Evolutionary conservation across 768 basidiomycete genomes (phyloP).

Genomic region (Guyanaporus albipodus): DNA sequence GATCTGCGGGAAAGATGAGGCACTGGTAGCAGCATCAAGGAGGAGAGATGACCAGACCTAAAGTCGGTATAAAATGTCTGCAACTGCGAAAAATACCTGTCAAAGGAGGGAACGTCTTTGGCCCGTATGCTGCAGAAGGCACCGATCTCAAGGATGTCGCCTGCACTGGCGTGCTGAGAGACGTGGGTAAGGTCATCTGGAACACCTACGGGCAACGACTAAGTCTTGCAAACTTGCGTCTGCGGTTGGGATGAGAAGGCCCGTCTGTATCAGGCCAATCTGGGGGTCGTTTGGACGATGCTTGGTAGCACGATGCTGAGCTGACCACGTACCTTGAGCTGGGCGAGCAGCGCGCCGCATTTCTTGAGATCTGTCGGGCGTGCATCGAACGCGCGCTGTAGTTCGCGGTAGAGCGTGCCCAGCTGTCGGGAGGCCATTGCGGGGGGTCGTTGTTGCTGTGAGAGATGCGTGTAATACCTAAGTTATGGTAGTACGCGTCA

Average conservation of each 20-base stretch:
- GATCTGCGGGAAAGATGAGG: slow-evolving; percentile 40
- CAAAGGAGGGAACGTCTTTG: slow-evolving; percentile 87
- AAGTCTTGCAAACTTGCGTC: slow-evolving; percentile 65
- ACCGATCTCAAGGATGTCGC: slow-evolving; percentile 94
- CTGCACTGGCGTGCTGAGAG: slow-evolving; percentile 36
- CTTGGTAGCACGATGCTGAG: neutral
- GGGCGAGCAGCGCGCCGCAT: slow-evolving; percentile 56
- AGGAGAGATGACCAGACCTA: slow-evolving; percentile 41
- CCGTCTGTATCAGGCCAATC: slow-evolving; percentile 75
- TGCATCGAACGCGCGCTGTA: slow-evolving; percentile 62
- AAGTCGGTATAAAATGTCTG: slow-evolving; percentile 88
- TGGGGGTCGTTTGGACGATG: slow-evolving; percentile 26
- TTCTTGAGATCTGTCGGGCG: slow-evolving; percentile 65
- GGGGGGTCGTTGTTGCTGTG: neutral
- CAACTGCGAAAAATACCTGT: slow-evolving; percentile 91
- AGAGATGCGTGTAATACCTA: too few species aligned
- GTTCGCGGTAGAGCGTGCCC: slow-evolving; percentile 58
- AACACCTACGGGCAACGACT: slow-evolving; percentile 61
- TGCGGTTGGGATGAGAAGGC: slow-evolving; percentile 70
- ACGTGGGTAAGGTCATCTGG: neutral
- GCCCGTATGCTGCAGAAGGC: slow-evolving; percentile 90
- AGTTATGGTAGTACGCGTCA: slow-evolving; percentile 52
- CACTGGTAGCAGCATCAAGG: neutral
- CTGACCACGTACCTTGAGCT: slow-evolving; percentile 61
- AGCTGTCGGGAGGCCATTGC: slow-evolving; percentile 53